Conservation (phyloP, 1,284 basidiomycete species). For the Anthracocystis panici-leucophaei region DNA sequence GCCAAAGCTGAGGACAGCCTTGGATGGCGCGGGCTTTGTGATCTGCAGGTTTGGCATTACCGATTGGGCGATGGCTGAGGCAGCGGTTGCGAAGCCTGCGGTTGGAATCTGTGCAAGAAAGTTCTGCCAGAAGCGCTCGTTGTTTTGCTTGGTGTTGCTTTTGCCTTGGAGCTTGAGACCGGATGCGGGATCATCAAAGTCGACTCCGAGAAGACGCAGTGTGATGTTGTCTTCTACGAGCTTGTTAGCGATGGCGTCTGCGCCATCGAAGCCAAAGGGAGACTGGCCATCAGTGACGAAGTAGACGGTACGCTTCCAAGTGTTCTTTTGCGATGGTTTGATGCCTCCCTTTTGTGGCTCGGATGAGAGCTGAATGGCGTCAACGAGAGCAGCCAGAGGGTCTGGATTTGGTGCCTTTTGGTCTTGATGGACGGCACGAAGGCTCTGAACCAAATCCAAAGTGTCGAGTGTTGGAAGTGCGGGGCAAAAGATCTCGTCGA, state of each 20-base stretch:
- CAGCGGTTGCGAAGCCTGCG: slow-evolving; percentile 73
- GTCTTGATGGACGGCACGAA: slow-evolving; percentile 43
- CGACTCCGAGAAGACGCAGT: slow-evolving; percentile 75
- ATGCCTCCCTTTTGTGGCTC: slow-evolving; percentile 53
- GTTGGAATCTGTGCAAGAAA: slow-evolving; percentile 72
- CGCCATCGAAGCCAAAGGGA: slow-evolving; percentile 47
- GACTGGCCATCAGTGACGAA: slow-evolving; percentile 68
- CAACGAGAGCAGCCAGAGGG: slow-evolving; percentile 85
- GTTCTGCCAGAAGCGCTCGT: slow-evolving; percentile 81
- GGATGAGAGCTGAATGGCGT: slow-evolving; percentile 79
- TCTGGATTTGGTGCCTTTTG: slow-evolving; percentile 44
- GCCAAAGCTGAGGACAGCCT: slow-evolving; percentile 58
- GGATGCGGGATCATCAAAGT: slow-evolving; percentile 83
- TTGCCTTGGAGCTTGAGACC: slow-evolving; percentile 79
- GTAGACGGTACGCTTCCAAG: slow-evolving; percentile 61
- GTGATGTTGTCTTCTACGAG: slow-evolving; percentile 51
- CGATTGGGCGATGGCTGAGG: slow-evolving; percentile 49
- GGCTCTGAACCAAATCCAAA: slow-evolving; percentile 78
- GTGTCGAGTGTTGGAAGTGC: slow-evolving; percentile 81
- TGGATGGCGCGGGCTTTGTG: slow-evolving; percentile 45
- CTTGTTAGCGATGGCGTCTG: slow-evolving; percentile 34
- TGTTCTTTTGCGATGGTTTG: slow-evolving; percentile 48
- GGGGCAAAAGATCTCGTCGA: slow-evolving; percentile 82
- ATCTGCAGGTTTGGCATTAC: slow-evolving; percentile 52
- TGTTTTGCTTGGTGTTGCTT: slow-evolving; percentile 78